Evolutionary conservation across 2,329 filamentous ascomycete species (phyloP).

Genomic region (Xylariaceae sp.): DNA sequence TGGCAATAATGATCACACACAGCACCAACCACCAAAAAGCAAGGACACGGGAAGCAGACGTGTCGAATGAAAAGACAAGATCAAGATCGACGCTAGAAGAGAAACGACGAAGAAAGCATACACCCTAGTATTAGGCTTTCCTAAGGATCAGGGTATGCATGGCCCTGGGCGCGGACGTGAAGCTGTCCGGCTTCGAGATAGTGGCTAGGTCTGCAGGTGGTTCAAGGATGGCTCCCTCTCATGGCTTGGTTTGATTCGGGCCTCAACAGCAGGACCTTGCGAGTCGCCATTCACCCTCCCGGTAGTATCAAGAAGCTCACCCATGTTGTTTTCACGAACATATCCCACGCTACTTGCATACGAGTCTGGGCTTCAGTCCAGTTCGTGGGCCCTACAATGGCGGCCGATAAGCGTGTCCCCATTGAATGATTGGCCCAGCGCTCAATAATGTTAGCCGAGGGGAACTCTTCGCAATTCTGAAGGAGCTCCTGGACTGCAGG

Average conservation of each 20-base stretch:
- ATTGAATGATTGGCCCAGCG: no score
- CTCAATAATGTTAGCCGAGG: neutral
- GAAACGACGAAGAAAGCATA: constrained; percentile 21
- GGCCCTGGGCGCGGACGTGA: constrained; percentile 29
- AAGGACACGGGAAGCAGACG: constrained; percentile 29
- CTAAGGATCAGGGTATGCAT: constrained; percentile 19
- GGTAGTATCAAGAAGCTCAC: neutral
- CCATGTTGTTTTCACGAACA: neutral
- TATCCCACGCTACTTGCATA: neutral
- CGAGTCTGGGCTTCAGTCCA: no score
- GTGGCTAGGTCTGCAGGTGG: constrained; percentile 26
- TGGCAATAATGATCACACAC: constrained; percentile 22
- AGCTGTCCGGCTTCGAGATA: constrained; percentile 28
- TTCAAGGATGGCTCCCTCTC: constrained; percentile 19
- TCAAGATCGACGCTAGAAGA: constrained; percentile 27
- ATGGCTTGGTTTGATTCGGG: constrained; percentile 13
- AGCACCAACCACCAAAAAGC: constrained; percentile 27
- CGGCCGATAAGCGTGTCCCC: no score
- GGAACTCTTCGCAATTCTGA: neutral
- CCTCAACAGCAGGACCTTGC: neutral
- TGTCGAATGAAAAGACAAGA: constrained; percentile 30
- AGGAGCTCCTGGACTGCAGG: neutral
- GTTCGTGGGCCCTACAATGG: no score
- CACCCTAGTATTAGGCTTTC: constrained; percentile 20
- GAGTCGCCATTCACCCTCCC: constrained; percentile 17